Conservation (phyloP, 2,329 filamentous ascomycete genomes). For the Ophiostoma montium region DNA sequence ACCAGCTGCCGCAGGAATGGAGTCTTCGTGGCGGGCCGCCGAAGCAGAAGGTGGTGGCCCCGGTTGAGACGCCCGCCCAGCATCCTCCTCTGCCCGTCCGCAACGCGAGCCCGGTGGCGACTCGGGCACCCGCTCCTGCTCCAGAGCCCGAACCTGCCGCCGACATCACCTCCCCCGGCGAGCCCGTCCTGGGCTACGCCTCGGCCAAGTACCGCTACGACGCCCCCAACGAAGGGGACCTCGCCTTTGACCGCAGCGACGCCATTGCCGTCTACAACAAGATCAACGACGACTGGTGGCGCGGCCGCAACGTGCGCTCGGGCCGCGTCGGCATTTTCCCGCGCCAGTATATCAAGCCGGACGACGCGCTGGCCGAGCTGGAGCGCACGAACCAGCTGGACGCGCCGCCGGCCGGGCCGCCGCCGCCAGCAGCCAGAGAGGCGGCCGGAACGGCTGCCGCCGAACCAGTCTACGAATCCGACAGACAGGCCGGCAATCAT, state of each 20-base stretch:
- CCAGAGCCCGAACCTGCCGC: constrained; percentile 24
- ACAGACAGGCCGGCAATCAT: constrained; percentile 15
- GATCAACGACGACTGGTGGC: constrained; percentile 97
- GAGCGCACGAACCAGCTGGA: constrained; percentile 12
- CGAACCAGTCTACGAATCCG: too few relatives aligned
- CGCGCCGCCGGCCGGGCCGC: constrained; percentile 18
- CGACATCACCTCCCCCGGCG: constrained; percentile 18
- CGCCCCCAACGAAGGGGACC: constrained; percentile 65
- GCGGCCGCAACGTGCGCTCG: constrained; percentile 72
- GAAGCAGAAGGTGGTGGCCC: constrained; percentile 15
- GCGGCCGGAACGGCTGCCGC: constrained; percentile 16
- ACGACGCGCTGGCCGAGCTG: constrained; percentile 20
- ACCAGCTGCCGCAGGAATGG: constrained; percentile 59
- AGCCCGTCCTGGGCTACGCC: constrained; percentile 53
- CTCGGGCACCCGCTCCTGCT: constrained; percentile 24
- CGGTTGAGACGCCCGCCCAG: neutral
- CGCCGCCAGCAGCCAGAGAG: constrained; percentile 3
- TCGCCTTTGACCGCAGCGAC: constrained; percentile 70
- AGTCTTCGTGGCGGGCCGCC: constrained; percentile 35
- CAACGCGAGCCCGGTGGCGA: constrained; percentile 32
- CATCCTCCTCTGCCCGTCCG: constrained; percentile 20
- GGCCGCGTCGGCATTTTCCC: constrained; percentile 87
- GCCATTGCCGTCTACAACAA: constrained; percentile 69
- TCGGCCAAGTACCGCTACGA: constrained; percentile 74
- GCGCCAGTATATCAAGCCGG: constrained; percentile 70